Base-by-base conservation (phyloP, 2,329 filamentous ascomycete species). In the Beauveria pseudobassiana region DNA sequence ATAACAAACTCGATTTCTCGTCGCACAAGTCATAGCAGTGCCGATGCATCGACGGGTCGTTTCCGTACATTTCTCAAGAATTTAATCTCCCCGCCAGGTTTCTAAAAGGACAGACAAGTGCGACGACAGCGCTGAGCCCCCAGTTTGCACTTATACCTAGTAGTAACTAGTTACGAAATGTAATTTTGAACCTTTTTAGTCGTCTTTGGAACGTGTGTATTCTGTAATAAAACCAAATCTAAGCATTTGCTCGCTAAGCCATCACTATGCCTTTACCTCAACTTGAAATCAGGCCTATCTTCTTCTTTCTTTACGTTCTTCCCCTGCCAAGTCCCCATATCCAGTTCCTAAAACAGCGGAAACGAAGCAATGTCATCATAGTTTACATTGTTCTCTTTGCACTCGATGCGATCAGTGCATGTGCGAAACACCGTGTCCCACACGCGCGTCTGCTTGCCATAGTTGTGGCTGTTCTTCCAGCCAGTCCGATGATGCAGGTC, bases 401-500 rank as follows among this genome's bases (percentile, higher is more conserved):
- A 62, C 24, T 62, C 59, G 16, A 62, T 51, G 18, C 59, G 45
- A 2, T 45, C 30, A 2, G 51, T 34, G 5, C 59, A 56, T 5
- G 59, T 62, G 1, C 59, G 30, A 34, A 62, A 62, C 22, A 56
- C 4, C 5, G 4, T 40, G 24, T 62, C 59, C 59, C 59, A 62
- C 24, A 62, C 59, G 8, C 59, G 45, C 1, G 52, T 22, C 38
- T 62, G 59, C 52, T 62, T 62, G 45, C 59, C 59, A 24, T 62
- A 62, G 34, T 62, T 62, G 30, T 62, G 59, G 38, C 59, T 62
- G 22, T 3, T 38, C 45, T 51, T 62, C 72, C 73, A 76, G 2
- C 74, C 74, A 61, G 69, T 69, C 2, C 74, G 70, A 53, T 76
- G 74, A 62, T 76, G 74, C 16, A 76, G 64, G 58, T 76, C 74